phyloP scores from a whole-genome alignment of 169 alveolate genomes.

The Plasmodium inui region DNA sequence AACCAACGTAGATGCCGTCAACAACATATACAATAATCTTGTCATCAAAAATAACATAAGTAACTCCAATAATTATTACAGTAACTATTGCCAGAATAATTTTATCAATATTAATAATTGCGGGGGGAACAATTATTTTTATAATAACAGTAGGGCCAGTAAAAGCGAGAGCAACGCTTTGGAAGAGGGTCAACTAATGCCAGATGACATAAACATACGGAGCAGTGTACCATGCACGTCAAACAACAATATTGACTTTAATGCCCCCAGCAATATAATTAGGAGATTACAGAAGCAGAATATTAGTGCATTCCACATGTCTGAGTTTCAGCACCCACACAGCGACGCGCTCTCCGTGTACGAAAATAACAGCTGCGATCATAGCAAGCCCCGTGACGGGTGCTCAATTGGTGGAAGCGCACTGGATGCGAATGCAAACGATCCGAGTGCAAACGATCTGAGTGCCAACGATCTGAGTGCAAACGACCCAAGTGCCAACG shows the following conservation, averaged over 20 bases:
- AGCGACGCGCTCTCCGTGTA: not conserved
- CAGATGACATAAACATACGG: not conserved
- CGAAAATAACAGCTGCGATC: not conserved
- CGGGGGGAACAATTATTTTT: conserved; percentile 15
- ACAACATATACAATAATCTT: conserved; percentile 11
- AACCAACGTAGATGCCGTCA: conserved; percentile 8
- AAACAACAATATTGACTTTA: conserved; percentile 4
- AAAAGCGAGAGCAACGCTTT: not conserved
- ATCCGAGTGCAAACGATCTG: not conserved
- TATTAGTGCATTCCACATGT: not conserved
- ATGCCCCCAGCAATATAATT: not conserved
- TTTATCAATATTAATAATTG: conserved; percentile 26
- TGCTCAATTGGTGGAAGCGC: not conserved
- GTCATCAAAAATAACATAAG: conserved; percentile 22
- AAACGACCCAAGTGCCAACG: too few relatives aligned
- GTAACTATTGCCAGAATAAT: conserved; percentile 32
- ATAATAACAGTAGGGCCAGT: not conserved
- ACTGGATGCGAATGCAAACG: not conserved
- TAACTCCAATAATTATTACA: conserved; percentile 16
- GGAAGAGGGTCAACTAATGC: not conserved
- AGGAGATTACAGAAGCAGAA: not conserved
- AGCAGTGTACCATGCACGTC: not conserved
- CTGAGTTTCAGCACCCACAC: not conserved
- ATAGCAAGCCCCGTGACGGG: not conserved
- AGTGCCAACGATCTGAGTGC: too few relatives aligned